Base-by-base conservation (phyloP, 148 eudicot genomes). In the Vaccinium vitisidaea region DNA sequence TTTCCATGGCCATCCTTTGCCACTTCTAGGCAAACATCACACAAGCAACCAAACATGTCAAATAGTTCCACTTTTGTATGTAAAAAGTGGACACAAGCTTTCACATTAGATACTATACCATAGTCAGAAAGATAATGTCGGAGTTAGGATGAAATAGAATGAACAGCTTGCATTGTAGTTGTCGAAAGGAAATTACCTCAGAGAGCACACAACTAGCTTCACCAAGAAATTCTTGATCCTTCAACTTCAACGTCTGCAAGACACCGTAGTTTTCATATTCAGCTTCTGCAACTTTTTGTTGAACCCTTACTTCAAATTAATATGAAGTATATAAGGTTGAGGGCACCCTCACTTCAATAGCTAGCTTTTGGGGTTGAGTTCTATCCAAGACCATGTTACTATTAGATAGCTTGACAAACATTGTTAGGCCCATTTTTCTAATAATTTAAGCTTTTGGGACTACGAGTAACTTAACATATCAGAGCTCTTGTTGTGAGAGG, bases 191-290 rank as follows among this genome's bases (percentile, higher is more conserved):
- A 50, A 87, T 84, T 90, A 95, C 99, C 98, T 97, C 96, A 80
- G 99, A 94, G 23, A 97, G 86, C 73, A 82, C 84, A 86, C 99
- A 95, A 65, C 27, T 92, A 49, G 94, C 95, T 93, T 95, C 98
- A 65, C 98, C 99, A 73, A 97, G 90, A 80, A 91, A 97, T 21
- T 97, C 99, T 84, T 97, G 99, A 79, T 95, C 93, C 76, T 84
- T 58, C 86, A 97, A 90, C 80, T 95, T 90, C 85, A 97, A 88
- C 71, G 56, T 54, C 99, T 97, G 92, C 85, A 87, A 32, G 73
- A 80, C 65, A 54, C 27, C 49, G 32, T 78, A 63, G 32, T 19
- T 83, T 50, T 74, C 36, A 80, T 36, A 15, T 63, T 83, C 15
- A 79, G 50, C 75, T 19, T 70, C 32, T 50, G 82, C 83, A 27